Evolutionary conservation across 2,329 filamentous ascomycete genomes (phyloP), one percentile per base, ranked within the genome.

Genomic region (Colletotrichum sansevieriae): DNA sequence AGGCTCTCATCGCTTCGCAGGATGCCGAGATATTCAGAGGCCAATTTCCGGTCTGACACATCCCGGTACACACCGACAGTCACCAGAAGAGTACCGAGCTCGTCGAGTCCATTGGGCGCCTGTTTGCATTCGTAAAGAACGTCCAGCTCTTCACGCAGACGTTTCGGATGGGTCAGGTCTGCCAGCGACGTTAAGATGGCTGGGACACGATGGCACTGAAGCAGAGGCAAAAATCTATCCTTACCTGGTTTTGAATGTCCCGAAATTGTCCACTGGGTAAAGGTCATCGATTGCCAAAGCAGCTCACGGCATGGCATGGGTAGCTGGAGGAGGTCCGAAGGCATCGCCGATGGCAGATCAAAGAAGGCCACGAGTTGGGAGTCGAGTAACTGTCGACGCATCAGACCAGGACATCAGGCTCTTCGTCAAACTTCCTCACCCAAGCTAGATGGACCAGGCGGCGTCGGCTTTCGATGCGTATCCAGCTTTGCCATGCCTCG

Each of bases 291-390:
- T 52, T 25, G 4, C 47, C 47, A 52, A 9, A 52, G 46, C 11
- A 9, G 11, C 7, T 61, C 44, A 29, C 20, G 8, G 4, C 29
- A 61, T 15, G 58, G 58, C 58, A 61, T 51, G 0, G 58, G 15
- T 4, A 61, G 46, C 25, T 37, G 58, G 18, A 61, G 46, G 15
- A 61, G 33, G 47, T 61, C 58, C 2, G 37, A 41, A 3, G 46
- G 46, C 49, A 61, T 61, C 5, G 58, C 52, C 15, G 35, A 25
- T 37, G 58, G 44, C 3, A 61, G 37, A 13, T 61, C 58, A 35
- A 61, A 61, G 10, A 52, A 43, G 10, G 46, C 33, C 10, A 47
- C 44, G 9, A 61, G 44, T 7, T 61, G 58, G 35, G 29, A 25
- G 35, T 61, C 47, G 12, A 52, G 29, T 3, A 52, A 15, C 47